Percentiles rank a stretch among this genome's conserved stretches.
These are phyloP conservation scores for Dothistroma pini DNA, from an alignment of 2,329 filamentous ascomycete species.

Conservation along the genomic window DNA sequence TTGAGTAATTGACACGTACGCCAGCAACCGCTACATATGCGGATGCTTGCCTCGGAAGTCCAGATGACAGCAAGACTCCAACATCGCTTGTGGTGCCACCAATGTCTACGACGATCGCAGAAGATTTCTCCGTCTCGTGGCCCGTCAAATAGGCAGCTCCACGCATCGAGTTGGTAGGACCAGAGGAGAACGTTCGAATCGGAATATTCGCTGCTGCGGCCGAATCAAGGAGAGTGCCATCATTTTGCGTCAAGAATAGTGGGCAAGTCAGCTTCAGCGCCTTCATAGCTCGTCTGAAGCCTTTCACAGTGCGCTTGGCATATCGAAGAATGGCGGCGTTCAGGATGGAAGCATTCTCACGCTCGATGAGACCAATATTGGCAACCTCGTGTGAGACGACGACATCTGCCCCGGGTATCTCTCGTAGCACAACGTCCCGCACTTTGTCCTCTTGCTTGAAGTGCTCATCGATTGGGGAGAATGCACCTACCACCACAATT, in stretches of 20 bases:
- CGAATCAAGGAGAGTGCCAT: constrained; percentile 49
- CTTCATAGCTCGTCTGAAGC: constrained; percentile 46
- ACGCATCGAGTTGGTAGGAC: constrained; percentile 53
- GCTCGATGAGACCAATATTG: constrained; percentile 48
- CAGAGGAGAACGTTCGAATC: constrained; percentile 51
- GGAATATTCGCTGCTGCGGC: constrained; percentile 46
- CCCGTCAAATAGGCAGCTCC: constrained; percentile 56
- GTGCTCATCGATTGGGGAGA: constrained; percentile 55
- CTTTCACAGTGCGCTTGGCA: constrained; percentile 44
- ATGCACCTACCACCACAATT: constrained; percentile 56
- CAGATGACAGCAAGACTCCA: constrained; percentile 56
- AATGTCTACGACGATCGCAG: constrained; percentile 59
- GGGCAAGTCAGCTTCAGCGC: constrained; percentile 46
- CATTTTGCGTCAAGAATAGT: constrained; percentile 52
- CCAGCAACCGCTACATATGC: constrained; percentile 60
- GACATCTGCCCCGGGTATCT: constrained; percentile 48
- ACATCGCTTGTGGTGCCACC: constrained; percentile 65
- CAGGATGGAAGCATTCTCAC: constrained; percentile 51
- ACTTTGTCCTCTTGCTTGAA: constrained; percentile 52
- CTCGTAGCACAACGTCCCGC: constrained; percentile 46
- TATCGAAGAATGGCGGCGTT: constrained; percentile 49
- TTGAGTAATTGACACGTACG: constrained; percentile 52
- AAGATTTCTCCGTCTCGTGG: constrained; percentile 30
- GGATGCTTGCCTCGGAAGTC: constrained; percentile 59
- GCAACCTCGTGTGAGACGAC: constrained; percentile 52